phyloP scores from a whole-genome alignment of 1,284 basidiomycete genomes.

The Hypsizygus ulmarius region DNA sequence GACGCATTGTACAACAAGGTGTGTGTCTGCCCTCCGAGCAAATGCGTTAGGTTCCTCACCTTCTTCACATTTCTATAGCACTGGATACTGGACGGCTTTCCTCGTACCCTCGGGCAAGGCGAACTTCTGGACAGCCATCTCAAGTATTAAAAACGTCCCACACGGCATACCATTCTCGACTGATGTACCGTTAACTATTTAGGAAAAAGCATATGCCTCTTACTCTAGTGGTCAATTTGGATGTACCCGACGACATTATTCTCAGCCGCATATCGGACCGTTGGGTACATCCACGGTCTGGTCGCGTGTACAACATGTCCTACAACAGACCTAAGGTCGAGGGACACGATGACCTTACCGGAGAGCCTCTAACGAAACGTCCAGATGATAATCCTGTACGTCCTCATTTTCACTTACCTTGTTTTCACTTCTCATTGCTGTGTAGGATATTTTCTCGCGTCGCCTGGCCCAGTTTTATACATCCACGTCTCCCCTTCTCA shows the following conservation, averaged over 20 bases:
- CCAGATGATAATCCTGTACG: slow-evolving; percentile 91
- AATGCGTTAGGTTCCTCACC: slow-evolving; percentile 1
- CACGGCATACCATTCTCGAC: slow-evolving; percentile 1
- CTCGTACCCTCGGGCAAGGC: slow-evolving; percentile 89
- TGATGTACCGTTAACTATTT: slow-evolving; percentile 8
- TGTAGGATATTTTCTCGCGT: slow-evolving; percentile 79
- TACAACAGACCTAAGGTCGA: slow-evolving; percentile 88
- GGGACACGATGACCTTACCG: slow-evolving; percentile 90
- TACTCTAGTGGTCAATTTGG: slow-evolving; percentile 87
- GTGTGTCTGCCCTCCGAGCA: slow-evolving; percentile 11
- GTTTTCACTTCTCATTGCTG: slow-evolving; percentile 6
- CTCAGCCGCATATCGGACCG: slow-evolving; percentile 88
- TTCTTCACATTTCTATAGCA: slow-evolving; percentile 41
- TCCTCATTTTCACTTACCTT: slow-evolving; percentile 16
- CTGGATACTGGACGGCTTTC: slow-evolving; percentile 98
- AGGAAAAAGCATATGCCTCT: slow-evolving; percentile 64
- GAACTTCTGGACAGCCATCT: slow-evolving; percentile 78
- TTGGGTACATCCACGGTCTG: slow-evolving; percentile 92
- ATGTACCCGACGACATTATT: slow-evolving; percentile 90
- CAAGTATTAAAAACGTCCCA: slow-evolving; percentile 41
- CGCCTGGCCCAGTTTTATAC: slow-evolving; percentile 82
- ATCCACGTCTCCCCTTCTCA: slow-evolving; percentile 84
- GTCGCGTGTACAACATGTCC: slow-evolving; percentile 90
- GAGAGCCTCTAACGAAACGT: slow-evolving; percentile 85
- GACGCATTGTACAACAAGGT: slow-evolving; percentile 68